These are phyloP conservation scores for Sindora glabra DNA, from an alignment of 306 rosid genomes.

Conservation along the genomic window DNA sequence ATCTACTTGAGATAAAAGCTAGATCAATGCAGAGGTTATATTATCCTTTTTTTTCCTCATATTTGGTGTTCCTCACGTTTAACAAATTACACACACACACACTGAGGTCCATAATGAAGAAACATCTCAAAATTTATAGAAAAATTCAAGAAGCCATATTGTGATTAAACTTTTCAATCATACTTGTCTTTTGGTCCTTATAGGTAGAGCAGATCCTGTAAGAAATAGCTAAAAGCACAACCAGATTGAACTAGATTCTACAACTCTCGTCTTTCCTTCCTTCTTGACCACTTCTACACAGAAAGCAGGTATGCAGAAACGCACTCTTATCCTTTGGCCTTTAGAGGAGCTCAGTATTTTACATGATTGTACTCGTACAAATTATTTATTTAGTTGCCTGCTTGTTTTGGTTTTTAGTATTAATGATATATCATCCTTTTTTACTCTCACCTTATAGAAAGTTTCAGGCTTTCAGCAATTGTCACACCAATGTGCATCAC, in stretches of 20 bases:
- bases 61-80: not conserved
- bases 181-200: not conserved
- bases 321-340: too few relatives aligned
- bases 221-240: conserved; percentile 6
- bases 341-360: too few relatives aligned
- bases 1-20: not conserved
- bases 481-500: too few relatives aligned
- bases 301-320: not conserved
- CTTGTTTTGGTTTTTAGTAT: too few relatives aligned
- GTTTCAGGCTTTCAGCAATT: too few relatives aligned
- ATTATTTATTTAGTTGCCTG: too few relatives aligned
- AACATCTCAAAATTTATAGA: not conserved
- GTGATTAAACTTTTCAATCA: not conserved
- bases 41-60: not conserved
- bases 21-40: not conserved
- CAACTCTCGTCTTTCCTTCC: not conserved
- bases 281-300: conserved; percentile 3
- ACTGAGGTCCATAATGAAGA: not conserved
- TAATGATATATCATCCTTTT: too few relatives aligned
- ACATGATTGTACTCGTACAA: too few relatives aligned
- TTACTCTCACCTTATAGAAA: too few relatives aligned
- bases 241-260: too few relatives aligned
- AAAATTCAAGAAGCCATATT: not conserved
- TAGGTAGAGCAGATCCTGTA: not conserved
- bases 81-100: not conserved